Evolutionary conservation across 371 early-diverging fungal species (phyloP), one percentile per base, ranked within the genome.

Genomic region (Mortierella sp.): DNA sequence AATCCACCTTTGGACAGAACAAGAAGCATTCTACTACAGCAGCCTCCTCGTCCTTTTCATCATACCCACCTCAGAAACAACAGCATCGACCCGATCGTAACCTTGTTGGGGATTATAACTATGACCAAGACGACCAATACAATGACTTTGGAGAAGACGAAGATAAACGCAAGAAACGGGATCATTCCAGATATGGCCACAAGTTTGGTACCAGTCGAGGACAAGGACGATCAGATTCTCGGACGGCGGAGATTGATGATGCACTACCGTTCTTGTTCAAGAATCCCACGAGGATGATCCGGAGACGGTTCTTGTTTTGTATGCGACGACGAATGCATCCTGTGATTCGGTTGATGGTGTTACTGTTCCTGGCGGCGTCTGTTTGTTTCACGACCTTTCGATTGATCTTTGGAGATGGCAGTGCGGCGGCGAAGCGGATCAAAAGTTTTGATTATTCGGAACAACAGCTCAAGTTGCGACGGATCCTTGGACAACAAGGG

Each of bases 351-450:
- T 30, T 79, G 6, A 15, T 69, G 6, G 59, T 79, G 0, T 28
- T 72, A 44, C 7, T 72, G 12, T 60, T 66, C 29, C 28, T 79
- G 28, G 66, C 57, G 1, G 73, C 66, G 7, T 72, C 73, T 4
- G 79, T 79, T 6, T 62, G 68, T 14, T 79, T 69, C 47, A 72
- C 79, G n/a, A 79, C 73, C 3, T 66, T 69, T 1, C 73, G 72
- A 15, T 18, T 79, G 21, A 46, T 79, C n/a, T 69, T 79, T 11
- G 16, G 46, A 43, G 66, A 58, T 6, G 58, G 53, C 15, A 46
- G 28, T 19, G 44, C 18, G 61, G 43, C 19, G 50, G 47, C 21
- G 63, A 52, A 23, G 59, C 53, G 16, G 51, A 21, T 29, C 55
- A 69, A 56, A 47, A 66, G 60, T 43, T 65, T 68, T 62, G 79